Conservation (phyloP, 257 asterid genomes). For the Fraxinus anomala region DNA sequence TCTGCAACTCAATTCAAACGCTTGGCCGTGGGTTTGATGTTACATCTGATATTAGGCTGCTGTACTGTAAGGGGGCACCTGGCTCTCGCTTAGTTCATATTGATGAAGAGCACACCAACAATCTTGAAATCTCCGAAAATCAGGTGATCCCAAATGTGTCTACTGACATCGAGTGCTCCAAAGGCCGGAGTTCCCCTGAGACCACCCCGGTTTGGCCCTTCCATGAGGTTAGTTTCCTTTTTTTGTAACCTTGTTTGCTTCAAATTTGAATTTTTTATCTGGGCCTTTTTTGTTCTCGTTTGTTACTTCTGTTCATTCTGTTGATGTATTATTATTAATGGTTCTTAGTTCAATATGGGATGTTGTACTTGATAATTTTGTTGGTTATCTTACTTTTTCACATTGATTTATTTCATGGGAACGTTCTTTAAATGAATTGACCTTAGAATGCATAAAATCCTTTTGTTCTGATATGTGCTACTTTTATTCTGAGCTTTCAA, state of each 20-base stretch:
- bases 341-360: neutral
- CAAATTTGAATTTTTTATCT: conserved; percentile 4
- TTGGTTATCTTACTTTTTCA: conserved; percentile 12
- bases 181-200: conserved; percentile 47
- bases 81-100: conserved; percentile 76
- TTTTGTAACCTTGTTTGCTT: neutral
- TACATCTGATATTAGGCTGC: conserved; percentile 91
- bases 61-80: conserved; percentile 91
- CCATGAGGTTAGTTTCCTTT: conserved; percentile 58
- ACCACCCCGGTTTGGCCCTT: conserved; percentile 73
- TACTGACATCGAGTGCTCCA: conserved; percentile 64
- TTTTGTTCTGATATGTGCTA: neutral
- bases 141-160: conserved; percentile 74
- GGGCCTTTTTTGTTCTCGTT: neutral
- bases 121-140: conserved; percentile 62
- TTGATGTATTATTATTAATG: neutral
- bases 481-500: conserved; percentile 17
- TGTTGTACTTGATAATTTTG: conserved; percentile 8
- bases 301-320: neutral
- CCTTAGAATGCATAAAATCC: neutral
- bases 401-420: neutral
- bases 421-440: conserved; percentile 3
- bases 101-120: conserved; percentile 55
- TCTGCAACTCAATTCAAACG: conserved; percentile 90
- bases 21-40: conserved; percentile 98